Evolutionary conservation across 768 basidiomycete genomes (phyloP).

Genomic region (Cystobasidium ongulense): DNA sequence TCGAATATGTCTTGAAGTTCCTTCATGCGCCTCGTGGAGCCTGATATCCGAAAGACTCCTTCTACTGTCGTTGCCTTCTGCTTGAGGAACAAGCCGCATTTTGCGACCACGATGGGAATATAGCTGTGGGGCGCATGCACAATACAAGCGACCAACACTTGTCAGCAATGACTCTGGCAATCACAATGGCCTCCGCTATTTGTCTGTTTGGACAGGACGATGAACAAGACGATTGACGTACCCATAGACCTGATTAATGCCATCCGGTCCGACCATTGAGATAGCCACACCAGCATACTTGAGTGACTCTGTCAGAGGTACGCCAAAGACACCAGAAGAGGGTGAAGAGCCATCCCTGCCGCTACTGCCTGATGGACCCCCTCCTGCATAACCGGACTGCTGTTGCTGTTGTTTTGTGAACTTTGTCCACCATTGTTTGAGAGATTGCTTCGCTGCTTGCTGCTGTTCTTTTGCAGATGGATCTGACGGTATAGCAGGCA

Average conservation of each 20-base stretch:
- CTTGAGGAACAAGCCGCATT: constrained; percentile 90
- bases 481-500: constrained; percentile 6
- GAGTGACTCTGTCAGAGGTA: constrained; percentile 72
- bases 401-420: constrained; percentile 18
- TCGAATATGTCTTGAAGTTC: constrained; percentile 89
- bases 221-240: constrained; percentile 35
- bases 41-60: constrained; percentile 90
- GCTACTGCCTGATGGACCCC: not conserved
- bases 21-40: constrained; percentile 90
- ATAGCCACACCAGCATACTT: constrained; percentile 86
- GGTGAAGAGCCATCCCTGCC: not conserved
- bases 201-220: not conserved
- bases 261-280: constrained; percentile 65
- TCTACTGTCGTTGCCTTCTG: constrained; percentile 88
- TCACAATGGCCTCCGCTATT: not conserved
- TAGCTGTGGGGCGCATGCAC: constrained; percentile 72
- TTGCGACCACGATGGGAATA: constrained; percentile 94
- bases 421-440: constrained; percentile 23
- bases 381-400: too few species aligned
- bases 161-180: not conserved
- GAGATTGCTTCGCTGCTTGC: constrained; percentile 9
- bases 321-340: constrained; percentile 63
- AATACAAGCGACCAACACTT: not conserved
- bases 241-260: constrained; percentile 44
- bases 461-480: constrained; percentile 12